phyloP scores from a whole-genome alignment of 345 rosid species.

The Rhodamnia argentea region DNA sequence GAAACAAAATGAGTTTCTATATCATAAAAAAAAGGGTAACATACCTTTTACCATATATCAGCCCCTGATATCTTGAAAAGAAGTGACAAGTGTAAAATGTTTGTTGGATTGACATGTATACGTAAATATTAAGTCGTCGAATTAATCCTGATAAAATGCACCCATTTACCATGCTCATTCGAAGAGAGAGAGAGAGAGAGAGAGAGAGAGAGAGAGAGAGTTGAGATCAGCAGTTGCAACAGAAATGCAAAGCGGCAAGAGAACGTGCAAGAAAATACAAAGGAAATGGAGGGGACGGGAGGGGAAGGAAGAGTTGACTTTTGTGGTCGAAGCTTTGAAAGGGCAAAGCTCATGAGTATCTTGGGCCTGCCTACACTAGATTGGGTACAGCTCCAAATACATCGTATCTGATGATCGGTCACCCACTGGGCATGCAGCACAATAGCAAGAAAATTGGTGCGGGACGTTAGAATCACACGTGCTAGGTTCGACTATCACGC shows the following conservation, averaged over 20 bases:
- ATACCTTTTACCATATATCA: not conserved
- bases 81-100: not conserved
- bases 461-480: too few species aligned
- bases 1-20: not conserved
- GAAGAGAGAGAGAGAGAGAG: constrained; percentile 1
- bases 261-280: constrained; percentile 20
- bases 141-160: not conserved
- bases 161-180: too few species aligned
- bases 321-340: not conserved
- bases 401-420: too few species aligned
- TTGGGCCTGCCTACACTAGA: not conserved
- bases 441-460: too few species aligned
- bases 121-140: not conserved
- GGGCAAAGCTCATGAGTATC: not conserved
- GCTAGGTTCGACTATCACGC: too few species aligned
- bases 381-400: too few species aligned
- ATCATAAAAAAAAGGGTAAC: not conserved
- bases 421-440: too few species aligned
- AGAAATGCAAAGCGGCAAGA: constrained; percentile 4
- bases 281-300: not conserved
- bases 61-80: not conserved
- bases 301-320: constrained; percentile 25
- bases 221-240: constrained; percentile 36
- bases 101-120: not conserved
- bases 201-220: constrained; percentile 5